A percentile compares a stretch with the other conserved stretches of the same genome.
phyloP scores from a whole-genome alignment of 306 rosid species.

The Sphenostylis stenocarpa region DNA sequence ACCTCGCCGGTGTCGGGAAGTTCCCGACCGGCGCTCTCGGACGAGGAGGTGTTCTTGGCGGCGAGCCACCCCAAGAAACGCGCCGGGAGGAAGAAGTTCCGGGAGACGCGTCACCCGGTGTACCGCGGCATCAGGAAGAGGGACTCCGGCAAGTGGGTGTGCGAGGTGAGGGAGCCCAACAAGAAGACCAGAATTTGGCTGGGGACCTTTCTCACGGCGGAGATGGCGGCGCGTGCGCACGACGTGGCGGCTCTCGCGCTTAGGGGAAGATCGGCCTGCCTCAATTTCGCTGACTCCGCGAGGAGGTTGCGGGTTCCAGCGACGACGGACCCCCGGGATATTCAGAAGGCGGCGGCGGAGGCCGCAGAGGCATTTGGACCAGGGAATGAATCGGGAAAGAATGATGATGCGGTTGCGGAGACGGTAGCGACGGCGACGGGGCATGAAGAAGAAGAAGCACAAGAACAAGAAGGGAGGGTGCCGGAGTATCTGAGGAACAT shows the following conservation, averaged over 20 bases:
- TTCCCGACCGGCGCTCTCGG: constrained; percentile 30
- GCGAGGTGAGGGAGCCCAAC: constrained; percentile 88
- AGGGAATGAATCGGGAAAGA: constrained; percentile 8
- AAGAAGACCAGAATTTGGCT: constrained; percentile 70
- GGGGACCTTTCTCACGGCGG: constrained; percentile 69
- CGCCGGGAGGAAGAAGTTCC: constrained; percentile 94
- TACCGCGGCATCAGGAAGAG: constrained; percentile 73
- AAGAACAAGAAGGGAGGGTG: constrained; percentile 51
- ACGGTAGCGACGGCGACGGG: background rate
- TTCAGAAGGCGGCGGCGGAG: constrained; percentile 69
- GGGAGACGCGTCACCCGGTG: constrained; percentile 89
- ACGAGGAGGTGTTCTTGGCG: constrained; percentile 62
- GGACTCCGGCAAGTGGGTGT: constrained; percentile 88
- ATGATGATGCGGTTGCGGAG: background rate
- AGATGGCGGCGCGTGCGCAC: constrained; percentile 95
- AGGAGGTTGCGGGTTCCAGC: constrained; percentile 66
- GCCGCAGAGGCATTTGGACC: constrained; percentile 87
- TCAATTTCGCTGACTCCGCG: constrained; percentile 75
- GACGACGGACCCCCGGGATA: constrained; percentile 58
- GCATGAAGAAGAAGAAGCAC: constrained; percentile 46
- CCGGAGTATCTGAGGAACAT: constrained; percentile 60
- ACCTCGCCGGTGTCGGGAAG: constrained; percentile 35
- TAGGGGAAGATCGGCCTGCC: constrained; percentile 63
- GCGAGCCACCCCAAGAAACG: constrained; percentile 71
- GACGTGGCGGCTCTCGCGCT: constrained; percentile 83